Evolutionary conservation across 139 green algal genomes (phyloP).

Genomic region (Edaphochlamys debaryana): DNA sequence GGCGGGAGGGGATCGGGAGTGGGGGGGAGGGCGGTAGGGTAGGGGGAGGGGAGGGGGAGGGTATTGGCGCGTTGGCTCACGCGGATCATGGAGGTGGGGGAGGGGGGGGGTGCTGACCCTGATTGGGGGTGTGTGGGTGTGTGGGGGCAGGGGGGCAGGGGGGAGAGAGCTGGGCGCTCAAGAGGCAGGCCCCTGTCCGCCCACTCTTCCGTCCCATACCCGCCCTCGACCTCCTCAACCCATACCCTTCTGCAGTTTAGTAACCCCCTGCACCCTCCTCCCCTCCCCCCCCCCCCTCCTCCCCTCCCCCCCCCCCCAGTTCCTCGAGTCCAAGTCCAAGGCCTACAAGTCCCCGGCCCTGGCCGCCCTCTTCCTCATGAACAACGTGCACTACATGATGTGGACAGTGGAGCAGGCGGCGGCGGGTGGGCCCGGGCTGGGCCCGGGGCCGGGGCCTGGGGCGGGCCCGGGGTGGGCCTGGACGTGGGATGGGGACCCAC

Average conservation of each 20-base stretch:
- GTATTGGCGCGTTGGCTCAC: too few species aligned
- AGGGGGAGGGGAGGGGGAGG: too few species aligned
- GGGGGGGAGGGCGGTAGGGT: too few species aligned
- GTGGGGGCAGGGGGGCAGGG: too few species aligned
- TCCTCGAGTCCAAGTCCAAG: constrained; percentile 39
- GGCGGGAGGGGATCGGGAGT: too few species aligned
- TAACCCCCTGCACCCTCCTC: background rate
- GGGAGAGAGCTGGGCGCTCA: too few species aligned
- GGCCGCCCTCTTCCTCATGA: constrained; percentile 52
- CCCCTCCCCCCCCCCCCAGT: background rate
- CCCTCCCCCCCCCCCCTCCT: background rate
- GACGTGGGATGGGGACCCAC: too few species aligned
- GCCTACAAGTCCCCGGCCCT: constrained; percentile 52
- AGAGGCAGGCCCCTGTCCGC: background rate
- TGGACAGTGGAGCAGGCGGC: constrained; percentile 44
- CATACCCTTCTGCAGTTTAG: background rate
- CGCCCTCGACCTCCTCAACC: background rate
- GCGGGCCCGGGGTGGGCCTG: background rate
- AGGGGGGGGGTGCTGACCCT: too few species aligned
- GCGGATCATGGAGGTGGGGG: too few species aligned
- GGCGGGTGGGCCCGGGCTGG: background rate
- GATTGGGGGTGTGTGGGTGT: too few species aligned
- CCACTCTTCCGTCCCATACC: background rate
- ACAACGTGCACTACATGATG: constrained; percentile 63
- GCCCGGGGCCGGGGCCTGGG: background rate